Conservation (phyloP, 2,329 filamentous ascomycete species). For the Claviceps monticola region DNA sequence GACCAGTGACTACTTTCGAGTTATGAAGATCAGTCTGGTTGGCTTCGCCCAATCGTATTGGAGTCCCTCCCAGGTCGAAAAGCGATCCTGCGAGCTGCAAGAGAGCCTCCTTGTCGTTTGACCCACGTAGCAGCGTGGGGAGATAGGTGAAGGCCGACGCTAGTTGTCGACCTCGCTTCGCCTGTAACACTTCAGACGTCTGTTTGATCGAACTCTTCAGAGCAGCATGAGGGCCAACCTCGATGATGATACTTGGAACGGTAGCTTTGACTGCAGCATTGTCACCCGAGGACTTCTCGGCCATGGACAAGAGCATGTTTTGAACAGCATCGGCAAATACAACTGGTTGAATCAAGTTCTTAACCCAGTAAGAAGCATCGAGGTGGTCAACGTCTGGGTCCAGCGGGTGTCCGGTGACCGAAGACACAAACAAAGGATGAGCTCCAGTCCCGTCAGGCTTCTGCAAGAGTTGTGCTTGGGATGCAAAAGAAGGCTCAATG, state of each 20-base stretch:
- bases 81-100: constrained; percentile 23
- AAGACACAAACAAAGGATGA: not conserved
- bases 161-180: constrained; percentile 13
- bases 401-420: constrained; percentile 1
- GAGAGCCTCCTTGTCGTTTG: constrained; percentile 1
- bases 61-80: constrained; percentile 24
- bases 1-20: constrained; percentile 8
- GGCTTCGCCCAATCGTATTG: constrained; percentile 27
- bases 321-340: constrained; percentile 6
- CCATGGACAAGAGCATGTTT: not conserved
- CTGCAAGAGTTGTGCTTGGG: not conserved
- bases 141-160: constrained; percentile 6
- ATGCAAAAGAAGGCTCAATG: constrained; percentile 3
- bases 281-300: not conserved
- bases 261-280: not conserved
- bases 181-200: constrained; percentile 12
- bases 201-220: constrained; percentile 31
- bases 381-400: not conserved
- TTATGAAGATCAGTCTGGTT: constrained; percentile 15
- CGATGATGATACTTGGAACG: constrained; percentile 19
- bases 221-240: constrained; percentile 31
- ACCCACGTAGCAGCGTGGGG: constrained; percentile 6
- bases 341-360: constrained; percentile 17
- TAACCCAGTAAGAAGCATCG: constrained; percentile 10
- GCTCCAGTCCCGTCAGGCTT: not conserved